A percentile compares a stretch with the other conserved stretches of the same genome.
Conservation (phyloP, 2,329 filamentous ascomycete species). For the Phialophora macrospora region DNA sequence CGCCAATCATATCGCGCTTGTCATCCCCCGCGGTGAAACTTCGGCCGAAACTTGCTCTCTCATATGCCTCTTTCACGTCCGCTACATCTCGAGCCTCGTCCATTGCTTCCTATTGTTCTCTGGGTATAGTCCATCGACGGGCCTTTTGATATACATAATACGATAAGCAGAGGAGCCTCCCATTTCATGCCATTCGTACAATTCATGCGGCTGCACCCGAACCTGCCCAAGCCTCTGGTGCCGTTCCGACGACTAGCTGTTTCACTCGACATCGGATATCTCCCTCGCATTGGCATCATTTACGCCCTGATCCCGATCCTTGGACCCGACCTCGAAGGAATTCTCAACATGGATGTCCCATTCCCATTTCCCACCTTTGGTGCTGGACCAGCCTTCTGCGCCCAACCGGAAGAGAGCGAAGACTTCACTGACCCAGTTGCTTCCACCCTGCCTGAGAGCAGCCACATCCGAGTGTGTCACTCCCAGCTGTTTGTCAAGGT, state of each 20-base stretch:
- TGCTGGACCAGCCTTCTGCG: conserved; percentile 22
- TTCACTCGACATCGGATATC: background rate
- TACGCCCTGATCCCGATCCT: conserved; percentile 18
- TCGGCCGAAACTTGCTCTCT: background rate
- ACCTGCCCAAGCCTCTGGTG: background rate
- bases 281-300: conserved; percentile 8
- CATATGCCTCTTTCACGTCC: background rate
- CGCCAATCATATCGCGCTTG: background rate
- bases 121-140: background rate
- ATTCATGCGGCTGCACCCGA: background rate
- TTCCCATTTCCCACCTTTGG: conserved; percentile 18
- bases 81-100: background rate
- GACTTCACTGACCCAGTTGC: conserved; percentile 30
- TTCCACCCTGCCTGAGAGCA: conserved; percentile 12
- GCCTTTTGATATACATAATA: background rate
- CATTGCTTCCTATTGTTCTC: background rate
- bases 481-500: background rate
- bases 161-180: conserved; percentile 1
- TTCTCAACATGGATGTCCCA: conserved; percentile 26
- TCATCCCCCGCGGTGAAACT: background rate
- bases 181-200: background rate
- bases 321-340: conserved; percentile 23
- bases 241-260: background rate
- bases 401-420: conserved; percentile 28
- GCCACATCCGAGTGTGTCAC: conserved; percentile 19